Percentiles rank a stretch among this genome's conserved stretches.
phyloP scores from a whole-genome alignment of 495 filamentous ascomycete species.

The Hypoxylon lenormandii region DNA sequence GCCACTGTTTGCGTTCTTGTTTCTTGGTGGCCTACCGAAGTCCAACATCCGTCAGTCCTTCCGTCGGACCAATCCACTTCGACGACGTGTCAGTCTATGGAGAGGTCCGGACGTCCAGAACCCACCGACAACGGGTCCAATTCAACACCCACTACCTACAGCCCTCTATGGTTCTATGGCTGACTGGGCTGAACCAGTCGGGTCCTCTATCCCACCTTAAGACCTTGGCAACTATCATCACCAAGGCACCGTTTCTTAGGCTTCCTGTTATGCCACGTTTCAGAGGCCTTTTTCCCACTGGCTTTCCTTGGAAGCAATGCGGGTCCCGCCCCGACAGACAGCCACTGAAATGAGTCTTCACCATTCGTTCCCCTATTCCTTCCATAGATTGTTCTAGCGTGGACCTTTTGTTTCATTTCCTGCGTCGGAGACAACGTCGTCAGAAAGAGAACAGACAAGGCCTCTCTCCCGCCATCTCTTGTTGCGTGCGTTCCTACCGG shows the following conservation, averaged over 20 bases:
- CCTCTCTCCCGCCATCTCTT: conserved; percentile 29
- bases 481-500: conserved; percentile 33
- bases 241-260: conserved; percentile 43
- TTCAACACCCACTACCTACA: background rate
- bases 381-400: conserved; percentile 43
- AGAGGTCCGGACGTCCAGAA: conserved; percentile 36
- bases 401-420: conserved; percentile 40
- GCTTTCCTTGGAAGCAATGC: conserved; percentile 23
- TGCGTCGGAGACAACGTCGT: conserved; percentile 36
- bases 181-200: conserved; percentile 25
- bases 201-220: conserved; percentile 28
- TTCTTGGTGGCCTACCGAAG: conserved; percentile 32
- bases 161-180: conserved; percentile 31
- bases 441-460: conserved; percentile 4
- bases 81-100: conserved; percentile 41
- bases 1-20: conserved; percentile 12
- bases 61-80: conserved; percentile 40
- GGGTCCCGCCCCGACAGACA: conserved; percentile 20
- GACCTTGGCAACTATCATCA: conserved; percentile 37
- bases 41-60: conserved; percentile 35
- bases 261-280: conserved; percentile 47
- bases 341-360: conserved; percentile 32
- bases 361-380: conserved; percentile 32
- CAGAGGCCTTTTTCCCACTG: conserved; percentile 35
- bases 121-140: conserved; percentile 38